Percentiles rank a stretch among this genome's conserved stretches.
phyloP scores from a whole-genome alignment of 768 basidiomycete genomes.

The Pleurotus sapidus region DNA sequence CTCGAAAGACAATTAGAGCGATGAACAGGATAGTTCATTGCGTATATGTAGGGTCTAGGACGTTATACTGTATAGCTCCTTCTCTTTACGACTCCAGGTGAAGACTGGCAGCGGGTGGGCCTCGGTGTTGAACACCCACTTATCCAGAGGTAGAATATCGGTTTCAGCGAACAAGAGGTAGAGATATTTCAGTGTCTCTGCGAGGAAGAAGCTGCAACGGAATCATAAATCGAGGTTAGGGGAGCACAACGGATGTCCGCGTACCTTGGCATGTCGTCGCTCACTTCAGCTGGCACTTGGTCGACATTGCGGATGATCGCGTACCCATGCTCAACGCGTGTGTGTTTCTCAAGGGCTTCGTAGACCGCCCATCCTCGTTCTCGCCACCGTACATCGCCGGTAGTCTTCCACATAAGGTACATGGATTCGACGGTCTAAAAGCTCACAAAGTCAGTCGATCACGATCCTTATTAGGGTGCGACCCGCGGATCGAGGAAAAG shows the following conservation, averaged over 20 bases:
- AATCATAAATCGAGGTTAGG: background rate
- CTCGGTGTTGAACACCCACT: conserved; percentile 63
- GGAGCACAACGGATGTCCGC: conserved; percentile 14
- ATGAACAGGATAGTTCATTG: too few relatives aligned
- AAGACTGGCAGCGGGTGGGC: conserved; percentile 80
- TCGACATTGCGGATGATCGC: conserved; percentile 54
- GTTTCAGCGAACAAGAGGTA: conserved; percentile 65
- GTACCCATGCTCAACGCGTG: conserved; percentile 61
- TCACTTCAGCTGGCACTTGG: conserved; percentile 28
- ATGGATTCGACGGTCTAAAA: conserved; percentile 69
- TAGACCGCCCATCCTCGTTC: conserved; percentile 71
- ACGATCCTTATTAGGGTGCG: background rate
- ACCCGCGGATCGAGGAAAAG: background rate
- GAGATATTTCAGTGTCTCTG: conserved; percentile 67
- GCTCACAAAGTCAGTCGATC: background rate
- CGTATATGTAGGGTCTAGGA: conserved; percentile 21
- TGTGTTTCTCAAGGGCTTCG: conserved; percentile 57
- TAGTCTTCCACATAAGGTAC: conserved; percentile 68
- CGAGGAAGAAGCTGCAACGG: conserved; percentile 39
- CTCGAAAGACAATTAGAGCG: too few relatives aligned
- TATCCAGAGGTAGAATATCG: conserved; percentile 52
- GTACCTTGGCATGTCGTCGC: conserved; percentile 75
- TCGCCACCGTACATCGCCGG: conserved; percentile 67
- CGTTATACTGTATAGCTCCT: conserved; percentile 12
- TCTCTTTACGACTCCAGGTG: conserved; percentile 56